Percentiles rank a stretch among this genome's conserved stretches.
phyloP scores from a whole-genome alignment of 352 stramenopile genomes.

The Phytophthora meadii region DNA sequence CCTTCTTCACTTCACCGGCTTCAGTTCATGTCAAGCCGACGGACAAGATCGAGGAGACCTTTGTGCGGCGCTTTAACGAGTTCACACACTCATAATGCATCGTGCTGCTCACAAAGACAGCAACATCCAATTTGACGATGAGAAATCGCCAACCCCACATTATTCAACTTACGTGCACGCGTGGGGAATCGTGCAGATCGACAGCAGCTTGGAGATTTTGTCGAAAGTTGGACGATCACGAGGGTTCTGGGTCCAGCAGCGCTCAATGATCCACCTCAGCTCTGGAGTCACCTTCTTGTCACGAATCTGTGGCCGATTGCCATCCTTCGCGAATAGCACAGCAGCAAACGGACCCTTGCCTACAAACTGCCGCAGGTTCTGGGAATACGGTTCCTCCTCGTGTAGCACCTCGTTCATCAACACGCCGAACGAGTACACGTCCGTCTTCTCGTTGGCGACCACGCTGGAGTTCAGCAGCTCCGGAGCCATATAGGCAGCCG shows the following conservation, averaged over 20 bases:
- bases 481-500: constrained; percentile 61
- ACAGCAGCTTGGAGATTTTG: constrained; percentile 27
- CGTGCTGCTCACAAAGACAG: constrained; percentile 8
- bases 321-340: constrained; percentile 37
- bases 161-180: constrained; percentile 21
- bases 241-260: constrained; percentile 29
- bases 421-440: constrained; percentile 52
- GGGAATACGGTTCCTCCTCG: constrained; percentile 52
- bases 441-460: constrained; percentile 41
- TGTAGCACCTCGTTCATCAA: constrained; percentile 53
- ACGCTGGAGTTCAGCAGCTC: constrained; percentile 39
- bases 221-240: constrained; percentile 30
- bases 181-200: constrained; percentile 32
- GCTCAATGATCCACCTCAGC: constrained; percentile 27
- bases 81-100: constrained; percentile 34
- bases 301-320: constrained; percentile 30
- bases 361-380: constrained; percentile 42
- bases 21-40: constrained; percentile 39
- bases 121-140: constrained; percentile 14
- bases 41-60: constrained; percentile 36
- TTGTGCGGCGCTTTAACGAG: constrained; percentile 29
- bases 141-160: background rate
- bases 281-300: constrained; percentile 35
- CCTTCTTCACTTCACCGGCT: constrained; percentile 23
- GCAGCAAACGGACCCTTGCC: constrained; percentile 42